These are phyloP conservation scores for Hylodesmum podocarpum DNA, from an alignment of 306 rosid species.

Conservation along the genomic window DNA sequence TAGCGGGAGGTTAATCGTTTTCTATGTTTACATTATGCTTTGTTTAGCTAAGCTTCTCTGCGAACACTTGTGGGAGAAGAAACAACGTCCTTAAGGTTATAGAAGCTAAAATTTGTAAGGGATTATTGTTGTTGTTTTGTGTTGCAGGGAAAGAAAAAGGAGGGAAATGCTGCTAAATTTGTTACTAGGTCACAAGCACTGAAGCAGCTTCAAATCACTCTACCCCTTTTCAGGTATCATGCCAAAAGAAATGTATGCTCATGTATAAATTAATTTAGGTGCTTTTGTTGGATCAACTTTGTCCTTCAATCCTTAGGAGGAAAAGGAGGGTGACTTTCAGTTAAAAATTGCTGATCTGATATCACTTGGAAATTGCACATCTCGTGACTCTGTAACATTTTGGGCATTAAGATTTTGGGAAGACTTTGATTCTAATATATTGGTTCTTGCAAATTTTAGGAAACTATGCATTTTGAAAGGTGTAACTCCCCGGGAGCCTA, in stretches of 20 bases:
- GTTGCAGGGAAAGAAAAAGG: conserved; percentile 89
- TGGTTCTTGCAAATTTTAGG: conserved; percentile 46
- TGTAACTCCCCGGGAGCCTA: conserved; percentile 87
- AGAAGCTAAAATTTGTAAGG: neutral
- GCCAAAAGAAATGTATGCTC: neutral
- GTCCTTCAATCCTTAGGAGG: neutral
- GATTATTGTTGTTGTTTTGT: neutral
- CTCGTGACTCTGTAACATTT: neutral
- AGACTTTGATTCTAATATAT: conserved; percentile 4
- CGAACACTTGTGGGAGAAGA: too few species aligned
- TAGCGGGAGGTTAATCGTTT: neutral
- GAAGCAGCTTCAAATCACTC: conserved; percentile 77
- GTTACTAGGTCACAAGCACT: conserved; percentile 85
- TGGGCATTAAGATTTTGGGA: neutral
- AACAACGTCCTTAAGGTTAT: too few species aligned
- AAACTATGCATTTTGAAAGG: conserved; percentile 90
- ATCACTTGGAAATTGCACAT: neutral
- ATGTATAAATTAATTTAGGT: neutral
- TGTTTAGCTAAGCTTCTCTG: too few species aligned
- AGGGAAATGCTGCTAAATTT: conserved; percentile 89
- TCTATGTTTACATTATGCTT: neutral
- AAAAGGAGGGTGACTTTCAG: neutral
- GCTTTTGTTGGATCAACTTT: neutral
- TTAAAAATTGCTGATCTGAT: neutral
- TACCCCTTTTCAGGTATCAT: conserved; percentile 77